phyloP scores from a whole-genome alignment of 2,329 filamentous ascomycete genomes.

The Exserohilum turcica region DNA sequence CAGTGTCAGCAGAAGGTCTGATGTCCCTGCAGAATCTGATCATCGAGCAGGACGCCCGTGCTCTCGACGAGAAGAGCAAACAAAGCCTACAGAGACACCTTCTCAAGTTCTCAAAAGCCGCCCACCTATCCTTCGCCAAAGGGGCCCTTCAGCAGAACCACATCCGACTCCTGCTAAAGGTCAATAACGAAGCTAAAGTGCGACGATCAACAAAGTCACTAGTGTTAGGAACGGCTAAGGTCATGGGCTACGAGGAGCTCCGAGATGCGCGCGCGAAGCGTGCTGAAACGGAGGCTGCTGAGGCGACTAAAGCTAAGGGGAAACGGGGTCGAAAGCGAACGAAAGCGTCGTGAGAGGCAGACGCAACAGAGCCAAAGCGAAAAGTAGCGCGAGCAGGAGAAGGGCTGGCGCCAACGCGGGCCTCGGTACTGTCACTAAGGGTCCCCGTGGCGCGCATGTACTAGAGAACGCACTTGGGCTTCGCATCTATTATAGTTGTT shows the following conservation, averaged over 20 bases:
- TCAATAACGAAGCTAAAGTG: constrained; percentile 38
- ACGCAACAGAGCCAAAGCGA: not conserved
- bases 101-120: constrained; percentile 25
- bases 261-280: constrained; percentile 25
- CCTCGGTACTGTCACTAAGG: not conserved
- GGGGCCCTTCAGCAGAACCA: constrained; percentile 10
- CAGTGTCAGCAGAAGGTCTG: constrained; percentile 21
- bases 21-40: constrained; percentile 21
- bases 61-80: constrained; percentile 23
- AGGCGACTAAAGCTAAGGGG: constrained; percentile 16
- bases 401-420: not conserved
- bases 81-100: constrained; percentile 19
- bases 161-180: constrained; percentile 31
- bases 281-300: constrained; percentile 26
- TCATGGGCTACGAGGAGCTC: constrained; percentile 34
- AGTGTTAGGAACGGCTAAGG: constrained; percentile 28
- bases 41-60: constrained; percentile 20
- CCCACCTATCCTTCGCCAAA: constrained; percentile 29
- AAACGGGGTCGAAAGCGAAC: not conserved
- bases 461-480: no score
- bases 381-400: not conserved
- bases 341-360: not conserved
- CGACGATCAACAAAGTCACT: constrained; percentile 29
- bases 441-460: constrained; percentile 2
- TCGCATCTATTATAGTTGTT: no score